phyloP scores from a whole-genome alignment of 257 asterid species.

The Solanum clarkiae region DNA sequence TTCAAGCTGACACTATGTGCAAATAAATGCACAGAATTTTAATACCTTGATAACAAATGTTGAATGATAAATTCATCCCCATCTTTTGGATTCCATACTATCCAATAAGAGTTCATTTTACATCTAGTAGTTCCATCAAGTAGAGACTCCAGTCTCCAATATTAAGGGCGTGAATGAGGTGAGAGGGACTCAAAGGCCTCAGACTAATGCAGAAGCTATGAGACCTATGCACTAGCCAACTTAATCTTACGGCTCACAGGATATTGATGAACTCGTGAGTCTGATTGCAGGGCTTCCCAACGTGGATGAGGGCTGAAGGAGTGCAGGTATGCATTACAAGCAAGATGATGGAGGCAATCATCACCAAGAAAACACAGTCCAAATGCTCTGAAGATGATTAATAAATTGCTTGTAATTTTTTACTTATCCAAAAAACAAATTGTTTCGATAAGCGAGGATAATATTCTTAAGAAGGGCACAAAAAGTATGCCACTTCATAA shows the following conservation, averaged over 20 bases:
- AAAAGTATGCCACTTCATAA: not conserved
- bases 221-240: not conserved
- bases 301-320: not conserved
- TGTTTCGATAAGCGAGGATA: not conserved
- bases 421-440: not conserved
- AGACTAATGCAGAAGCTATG: not conserved
- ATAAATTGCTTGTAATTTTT: not conserved
- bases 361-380: not conserved
- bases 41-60: not conserved
- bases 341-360: not conserved
- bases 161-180: not conserved
- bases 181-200: not conserved
- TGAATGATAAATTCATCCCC: not conserved
- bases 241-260: not conserved
- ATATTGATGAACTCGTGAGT: not conserved
- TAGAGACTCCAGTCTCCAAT: not conserved
- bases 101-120: not conserved
- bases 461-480: not conserved
- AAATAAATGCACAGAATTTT: not conserved
- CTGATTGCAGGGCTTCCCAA: not conserved
- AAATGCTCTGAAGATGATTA: not conserved
- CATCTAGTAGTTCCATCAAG: not conserved
- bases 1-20: not conserved
- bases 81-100: not conserved
- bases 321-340: not conserved